phyloP scores from a whole-genome alignment of 2,329 filamentous ascomycete genomes.

The Tolypocladium sp. region DNA sequence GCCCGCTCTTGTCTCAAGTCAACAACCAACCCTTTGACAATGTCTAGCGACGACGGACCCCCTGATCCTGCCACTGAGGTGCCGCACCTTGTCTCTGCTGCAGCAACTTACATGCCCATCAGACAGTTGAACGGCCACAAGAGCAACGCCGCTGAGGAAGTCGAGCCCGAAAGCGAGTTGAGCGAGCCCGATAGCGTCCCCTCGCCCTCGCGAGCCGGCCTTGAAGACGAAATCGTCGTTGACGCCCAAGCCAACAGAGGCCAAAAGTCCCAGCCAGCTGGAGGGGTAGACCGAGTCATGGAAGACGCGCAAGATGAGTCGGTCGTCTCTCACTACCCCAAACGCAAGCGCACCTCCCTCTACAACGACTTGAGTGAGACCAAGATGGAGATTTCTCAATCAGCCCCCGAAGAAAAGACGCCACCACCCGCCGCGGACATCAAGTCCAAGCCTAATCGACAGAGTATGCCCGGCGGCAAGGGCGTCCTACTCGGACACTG shows the following conservation, averaged over 20 bases:
- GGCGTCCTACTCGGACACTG: slow-evolving; percentile 48
- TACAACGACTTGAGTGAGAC: slow-evolving; percentile 41
- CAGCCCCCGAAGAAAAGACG: slow-evolving; percentile 19
- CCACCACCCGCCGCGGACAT: slow-evolving; percentile 8
- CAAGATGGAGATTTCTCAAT: slow-evolving; percentile 28
- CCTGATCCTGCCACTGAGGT: neutral
- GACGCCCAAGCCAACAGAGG: slow-evolving; percentile 30
- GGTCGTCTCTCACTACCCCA: slow-evolving; percentile 33
- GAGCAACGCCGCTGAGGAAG: slow-evolving; percentile 23
- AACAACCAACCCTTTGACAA: neutral
- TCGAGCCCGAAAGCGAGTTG: slow-evolving; percentile 32
- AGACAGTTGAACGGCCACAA: slow-evolving; percentile 20
- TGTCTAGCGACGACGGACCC: neutral
- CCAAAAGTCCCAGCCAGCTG: slow-evolving; percentile 25
- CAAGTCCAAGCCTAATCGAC: slow-evolving; percentile 18
- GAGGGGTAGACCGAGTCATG: slow-evolving; percentile 34
- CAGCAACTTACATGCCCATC: slow-evolving; percentile 13
- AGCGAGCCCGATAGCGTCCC: slow-evolving; percentile 28
- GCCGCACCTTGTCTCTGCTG: neutral
- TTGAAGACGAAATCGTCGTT: slow-evolving; percentile 45
- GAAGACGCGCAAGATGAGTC: slow-evolving; percentile 29
- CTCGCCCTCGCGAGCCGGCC: slow-evolving; percentile 26
- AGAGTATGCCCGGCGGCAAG: slow-evolving; percentile 26
- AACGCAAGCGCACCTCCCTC: slow-evolving; percentile 45
- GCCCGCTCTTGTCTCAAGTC: neutral